Base-by-base conservation (phyloP, 345 rosid species). In the Aethionema arabicum region DNA sequence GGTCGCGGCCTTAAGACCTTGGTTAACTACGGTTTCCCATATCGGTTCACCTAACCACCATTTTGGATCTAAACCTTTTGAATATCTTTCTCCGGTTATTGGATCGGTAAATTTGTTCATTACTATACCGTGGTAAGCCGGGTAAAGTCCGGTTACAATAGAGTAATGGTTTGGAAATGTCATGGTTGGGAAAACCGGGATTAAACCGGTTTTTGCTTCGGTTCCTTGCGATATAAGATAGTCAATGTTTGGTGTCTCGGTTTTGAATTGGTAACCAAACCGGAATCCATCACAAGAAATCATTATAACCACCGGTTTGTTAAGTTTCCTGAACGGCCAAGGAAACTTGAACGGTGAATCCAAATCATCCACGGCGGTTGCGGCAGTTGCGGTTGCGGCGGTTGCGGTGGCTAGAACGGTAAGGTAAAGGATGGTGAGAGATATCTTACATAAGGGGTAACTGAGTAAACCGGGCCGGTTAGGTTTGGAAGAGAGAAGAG, bases 11-110 rank as follows among this genome's bases (percentile, higher is more conserved):
- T 73, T 82, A 38, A 75, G 70, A 3, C 95, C 96, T 37, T 88
- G 95, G 60, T 83, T 88, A n/a, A 41, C 82, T 69, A 82, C 87
- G 2, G 98, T 91, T 69, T 82, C 96, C 96, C 96, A 86, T 2
- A 91, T 40, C 3, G 98, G 95, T 78, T 91, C 98, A 6, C 96
- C 98, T 4, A 91, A 69, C 98, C 96, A 91, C 95, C 95, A 86
- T 67, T 88, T 81, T 13, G 95, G 81, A 43, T 88, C 87, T 15
- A 82, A 84, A 38, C 84, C 83, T 88, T 73, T 63, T 75, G 66
- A 91, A 86, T 33, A 12, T 5, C 2, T 21, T 0, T 86, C 84
- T 0, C 88, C 90, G 3, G 76, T 71, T 0, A 63, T 2, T 0
- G 96, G 96, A 52, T 87, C 95, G 8, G 67, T 62, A 32, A 87